Evolutionary conservation across 176 grass and related monocot species (phyloP).

Genomic region (Aechmea fasciata): DNA sequence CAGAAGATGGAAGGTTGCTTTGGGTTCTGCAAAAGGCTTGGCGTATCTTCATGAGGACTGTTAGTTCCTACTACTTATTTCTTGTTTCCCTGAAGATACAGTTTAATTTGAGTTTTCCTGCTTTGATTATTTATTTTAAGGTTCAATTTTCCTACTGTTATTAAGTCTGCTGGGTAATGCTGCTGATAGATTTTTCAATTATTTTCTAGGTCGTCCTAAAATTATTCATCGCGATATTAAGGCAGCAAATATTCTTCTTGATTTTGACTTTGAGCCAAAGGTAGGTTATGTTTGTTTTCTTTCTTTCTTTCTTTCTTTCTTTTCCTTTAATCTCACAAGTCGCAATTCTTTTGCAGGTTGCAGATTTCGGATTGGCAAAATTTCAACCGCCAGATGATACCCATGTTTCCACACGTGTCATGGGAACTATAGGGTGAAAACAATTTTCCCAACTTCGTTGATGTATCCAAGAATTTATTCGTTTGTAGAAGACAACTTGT

Average conservation of each 20-base stretch:
- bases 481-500: too few species aligned
- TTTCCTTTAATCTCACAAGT: not conserved
- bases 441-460: not conserved
- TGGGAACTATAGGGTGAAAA: constrained; percentile 51
- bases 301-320: not conserved
- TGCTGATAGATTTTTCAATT: not conserved
- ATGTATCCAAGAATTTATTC: not conserved
- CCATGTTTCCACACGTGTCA: constrained; percentile 50
- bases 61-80: constrained; percentile 17
- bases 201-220: constrained; percentile 36
- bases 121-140: not conserved
- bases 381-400: constrained; percentile 32
- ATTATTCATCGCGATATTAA: constrained; percentile 62
- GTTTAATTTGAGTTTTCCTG: not conserved
- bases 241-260: constrained; percentile 50
- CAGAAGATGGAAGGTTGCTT: constrained; percentile 36
- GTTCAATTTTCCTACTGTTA: not conserved
- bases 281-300: constrained; percentile 2
- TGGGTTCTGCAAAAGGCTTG: constrained; percentile 37
- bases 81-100: not conserved
- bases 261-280: constrained; percentile 47
- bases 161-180: too few species aligned
- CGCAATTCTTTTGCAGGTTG: constrained; percentile 29
- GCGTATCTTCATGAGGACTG: constrained; percentile 54
- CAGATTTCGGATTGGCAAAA: constrained; percentile 55